phyloP scores from a whole-genome alignment of 306 rosid genomes.

The cucumber (Cucumis sativus) region DNA sequence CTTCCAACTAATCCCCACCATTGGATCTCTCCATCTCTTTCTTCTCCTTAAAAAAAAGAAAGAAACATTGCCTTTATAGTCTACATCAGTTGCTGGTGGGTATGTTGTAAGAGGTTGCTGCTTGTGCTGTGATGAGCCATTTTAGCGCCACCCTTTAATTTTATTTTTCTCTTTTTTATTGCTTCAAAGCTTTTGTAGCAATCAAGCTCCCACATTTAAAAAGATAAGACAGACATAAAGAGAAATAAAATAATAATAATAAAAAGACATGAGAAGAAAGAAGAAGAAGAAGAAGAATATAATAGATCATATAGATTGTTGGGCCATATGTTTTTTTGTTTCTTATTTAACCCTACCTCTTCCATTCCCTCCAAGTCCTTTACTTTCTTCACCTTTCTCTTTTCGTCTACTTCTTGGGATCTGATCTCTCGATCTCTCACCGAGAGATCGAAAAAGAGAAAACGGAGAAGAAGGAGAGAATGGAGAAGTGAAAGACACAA shows the following conservation, averaged over 20 bases:
- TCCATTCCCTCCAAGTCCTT: slow-evolving; percentile 30
- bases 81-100: slow-evolving; percentile 70
- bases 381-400: not conserved
- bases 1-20: slow-evolving; percentile 22
- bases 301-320: slow-evolving; percentile 18
- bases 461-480: not conserved
- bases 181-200: slow-evolving; percentile 57
- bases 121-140: slow-evolving; percentile 34
- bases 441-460: not conserved
- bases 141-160: slow-evolving; percentile 49
- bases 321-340: slow-evolving; percentile 41
- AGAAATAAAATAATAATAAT: not conserved
- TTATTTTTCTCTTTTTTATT: slow-evolving; percentile 7
- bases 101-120: slow-evolving; percentile 29
- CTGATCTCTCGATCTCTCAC: slow-evolving; percentile 22
- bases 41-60: not conserved
- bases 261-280: not conserved
- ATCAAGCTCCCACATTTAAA: slow-evolving; percentile 53
- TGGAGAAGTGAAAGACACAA: not conserved
- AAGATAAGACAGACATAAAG: slow-evolving; percentile 42
- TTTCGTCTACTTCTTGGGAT: slow-evolving; percentile 41
- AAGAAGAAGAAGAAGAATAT: slow-evolving; percentile 5
- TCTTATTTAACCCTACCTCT: slow-evolving; percentile 42
- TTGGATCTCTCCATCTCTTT: slow-evolving; percentile 10
- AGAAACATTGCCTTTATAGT: slow-evolving; percentile 17